Base-by-base conservation (phyloP, 1,139 yeast species). In the Scheffersomyces titani region DNA sequence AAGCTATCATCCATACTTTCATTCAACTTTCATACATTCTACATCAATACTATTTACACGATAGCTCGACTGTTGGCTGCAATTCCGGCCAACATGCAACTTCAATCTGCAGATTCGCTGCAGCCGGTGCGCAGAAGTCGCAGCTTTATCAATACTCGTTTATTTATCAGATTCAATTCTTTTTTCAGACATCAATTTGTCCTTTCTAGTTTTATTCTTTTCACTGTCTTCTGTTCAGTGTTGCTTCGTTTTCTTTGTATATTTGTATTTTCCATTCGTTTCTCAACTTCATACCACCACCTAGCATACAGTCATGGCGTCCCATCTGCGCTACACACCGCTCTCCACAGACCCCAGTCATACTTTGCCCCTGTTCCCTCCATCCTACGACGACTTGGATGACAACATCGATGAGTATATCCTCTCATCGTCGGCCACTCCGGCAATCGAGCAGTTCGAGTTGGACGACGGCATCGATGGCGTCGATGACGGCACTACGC, bases 391-490 rank as follows among this genome's bases (percentile, higher is more conserved):
- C 24, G 75, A 70, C 36, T 52, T 64, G 18, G 64, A 44, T 44
- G 57, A 52, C 46, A 51, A 47, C 36, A 54, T 52, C 49, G 55
- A 54, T 47, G 55, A 58, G 44, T 54, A 56, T n/a, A 40, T 47
- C 18, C 51, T 44, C 36, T 53, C 19, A 22, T 18, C 47, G 6
- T 52, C 55, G 51, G 40, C 54, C 19, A 45, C 50, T 54, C 55
- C 20, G 58, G 62, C 16, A 2, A 70, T 77, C 44, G 81, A 78
- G 59, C 76, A 77, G 63, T 79, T 79, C 59, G 84, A 80, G 62
- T 75, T 79, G 36, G 82, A 77, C 19, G 82, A 78, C 51, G 70
- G 65, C 48, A 67, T 63, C n/a, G 61, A 57, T 11, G 46, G 58
- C 51, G 50, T 54, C 51, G 52, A 54, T 13, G 51, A 61, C 61